Conservation (phyloP, 192 early-diverging fungal species). For the Dissophora globulifera region DNA sequence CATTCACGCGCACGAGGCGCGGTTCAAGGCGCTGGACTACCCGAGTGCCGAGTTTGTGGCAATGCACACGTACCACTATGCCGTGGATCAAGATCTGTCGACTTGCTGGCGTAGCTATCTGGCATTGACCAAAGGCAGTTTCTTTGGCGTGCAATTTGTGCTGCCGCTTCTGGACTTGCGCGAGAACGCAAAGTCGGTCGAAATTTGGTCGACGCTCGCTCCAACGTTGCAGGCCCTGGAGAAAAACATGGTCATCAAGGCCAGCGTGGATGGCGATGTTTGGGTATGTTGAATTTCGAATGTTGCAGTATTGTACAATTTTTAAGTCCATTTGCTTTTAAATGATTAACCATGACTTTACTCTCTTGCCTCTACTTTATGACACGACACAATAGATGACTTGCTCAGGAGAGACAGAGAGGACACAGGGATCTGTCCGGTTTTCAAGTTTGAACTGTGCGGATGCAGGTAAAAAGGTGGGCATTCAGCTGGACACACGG, state of each 20-base stretch:
- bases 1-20: constrained; percentile 54
- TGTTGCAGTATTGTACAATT: background rate
- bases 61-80: constrained; percentile 60
- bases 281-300: constrained; percentile 15
- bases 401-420: constrained; percentile 21
- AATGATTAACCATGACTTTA: no score
- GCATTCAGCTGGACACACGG: constrained; percentile 32
- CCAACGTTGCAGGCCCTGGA: constrained; percentile 16
- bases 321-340: no score
- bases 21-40: constrained; percentile 53
- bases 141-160: constrained; percentile 62
- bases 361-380: no score
- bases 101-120: constrained; percentile 64
- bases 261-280: constrained; percentile 29
- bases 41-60: constrained; percentile 55
- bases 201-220: constrained; percentile 32
- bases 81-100: constrained; percentile 58
- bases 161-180: constrained; percentile 41
- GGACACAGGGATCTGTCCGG: constrained; percentile 20
- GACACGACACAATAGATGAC: constrained; percentile 34
- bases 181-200: constrained; percentile 22
- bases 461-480: constrained; percentile 20
- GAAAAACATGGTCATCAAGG: constrained; percentile 37
- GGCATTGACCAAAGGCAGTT: constrained; percentile 33
- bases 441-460: constrained; percentile 26